Conservation (phyloP, 768 basidiomycete genomes). For the Psilocybe sp. region DNA sequence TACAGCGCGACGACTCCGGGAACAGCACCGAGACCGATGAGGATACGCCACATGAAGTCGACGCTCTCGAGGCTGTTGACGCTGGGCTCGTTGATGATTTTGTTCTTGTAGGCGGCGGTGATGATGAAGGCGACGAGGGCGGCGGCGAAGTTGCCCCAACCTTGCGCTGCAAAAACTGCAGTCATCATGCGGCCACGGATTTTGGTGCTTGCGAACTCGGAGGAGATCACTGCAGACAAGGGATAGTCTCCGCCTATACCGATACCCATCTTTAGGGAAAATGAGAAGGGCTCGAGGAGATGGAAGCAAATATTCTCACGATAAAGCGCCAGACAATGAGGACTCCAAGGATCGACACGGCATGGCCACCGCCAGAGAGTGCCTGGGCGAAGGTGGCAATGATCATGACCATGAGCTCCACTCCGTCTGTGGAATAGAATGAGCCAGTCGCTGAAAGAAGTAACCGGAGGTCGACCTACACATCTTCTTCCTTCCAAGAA, state of each 20-base stretch:
- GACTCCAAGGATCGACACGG: conserved; percentile 70
- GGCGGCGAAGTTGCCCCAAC: conserved; percentile 84
- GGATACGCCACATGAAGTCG: conserved; percentile 81
- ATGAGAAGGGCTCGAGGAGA: neutral
- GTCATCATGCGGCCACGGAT: conserved; percentile 87
- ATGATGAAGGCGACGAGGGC: conserved; percentile 64
- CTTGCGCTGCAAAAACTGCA: conserved; percentile 82
- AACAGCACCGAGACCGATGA: conserved; percentile 85
- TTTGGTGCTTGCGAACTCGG: conserved; percentile 80
- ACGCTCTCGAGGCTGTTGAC: conserved; percentile 43
- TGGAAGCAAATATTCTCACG: conserved; percentile 22
- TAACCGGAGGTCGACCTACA: conserved; percentile 40
- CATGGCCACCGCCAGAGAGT: conserved; percentile 63
- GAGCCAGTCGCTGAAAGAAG: neutral
- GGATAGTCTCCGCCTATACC: conserved; percentile 93
- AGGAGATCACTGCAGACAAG: conserved; percentile 80
- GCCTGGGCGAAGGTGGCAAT: conserved; percentile 79
- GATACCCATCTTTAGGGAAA: conserved; percentile 54
- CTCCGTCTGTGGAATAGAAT: conserved; percentile 43
- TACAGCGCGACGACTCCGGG: conserved; percentile 82
- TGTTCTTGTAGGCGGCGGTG: conserved; percentile 63
- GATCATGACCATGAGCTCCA: conserved; percentile 82
- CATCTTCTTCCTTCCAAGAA: conserved; percentile 77
- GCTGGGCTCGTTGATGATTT: conserved; percentile 41
- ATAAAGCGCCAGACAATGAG: conserved; percentile 85